Percentiles rank a stretch among this genome's conserved stretches.
These are phyloP conservation scores for Beauveria brongniartii DNA, from an alignment of 2,329 filamentous ascomycete genomes.

Conservation along the genomic window DNA sequence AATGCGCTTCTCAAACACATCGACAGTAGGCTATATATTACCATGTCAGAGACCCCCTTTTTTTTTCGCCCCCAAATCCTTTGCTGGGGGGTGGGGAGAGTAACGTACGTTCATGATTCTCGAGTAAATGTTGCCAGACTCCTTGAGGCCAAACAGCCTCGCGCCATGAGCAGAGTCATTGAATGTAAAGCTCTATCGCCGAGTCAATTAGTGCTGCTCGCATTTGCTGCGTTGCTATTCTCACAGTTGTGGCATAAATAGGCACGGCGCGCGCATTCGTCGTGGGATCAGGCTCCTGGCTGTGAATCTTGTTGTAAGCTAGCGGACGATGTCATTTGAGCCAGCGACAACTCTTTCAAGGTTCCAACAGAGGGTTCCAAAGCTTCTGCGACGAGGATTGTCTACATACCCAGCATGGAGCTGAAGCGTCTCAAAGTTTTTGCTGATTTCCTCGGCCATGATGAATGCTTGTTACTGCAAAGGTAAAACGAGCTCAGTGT, in stretches of 20 bases:
- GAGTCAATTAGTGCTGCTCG: slow-evolving; percentile 11
- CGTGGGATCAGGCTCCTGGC: slow-evolving; percentile 68
- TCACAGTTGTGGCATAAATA: slow-evolving; percentile 83
- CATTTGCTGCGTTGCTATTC: slow-evolving; percentile 27
- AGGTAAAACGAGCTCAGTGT: not conserved
- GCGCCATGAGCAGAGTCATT: slow-evolving; percentile 95
- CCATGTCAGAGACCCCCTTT: not conserved
- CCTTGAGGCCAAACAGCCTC: slow-evolving; percentile 90
- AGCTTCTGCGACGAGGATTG: accelerated
- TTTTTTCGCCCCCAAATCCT: not conserved
- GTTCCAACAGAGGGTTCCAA: not conserved
- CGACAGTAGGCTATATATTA: slow-evolving; percentile 69
- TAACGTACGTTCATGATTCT: slow-evolving; percentile 80
- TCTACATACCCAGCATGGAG: slow-evolving; percentile 67
- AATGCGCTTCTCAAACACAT: slow-evolving; percentile 93
- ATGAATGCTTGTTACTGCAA: not conserved
- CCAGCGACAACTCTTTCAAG: not conserved
- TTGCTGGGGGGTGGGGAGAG: not conserved
- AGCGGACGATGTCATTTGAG: slow-evolving; percentile 3
- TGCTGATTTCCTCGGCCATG: slow-evolving; percentile 33
- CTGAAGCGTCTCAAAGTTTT: slow-evolving; percentile 76
- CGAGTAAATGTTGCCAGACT: slow-evolving; percentile 96
- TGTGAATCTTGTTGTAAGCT: slow-evolving; percentile 27
- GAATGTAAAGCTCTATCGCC: slow-evolving; percentile 71
- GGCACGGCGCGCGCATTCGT: slow-evolving; percentile 89